Conservation (phyloP, 371 early-diverging fungal species). For the Entomophthora muscae region DNA sequence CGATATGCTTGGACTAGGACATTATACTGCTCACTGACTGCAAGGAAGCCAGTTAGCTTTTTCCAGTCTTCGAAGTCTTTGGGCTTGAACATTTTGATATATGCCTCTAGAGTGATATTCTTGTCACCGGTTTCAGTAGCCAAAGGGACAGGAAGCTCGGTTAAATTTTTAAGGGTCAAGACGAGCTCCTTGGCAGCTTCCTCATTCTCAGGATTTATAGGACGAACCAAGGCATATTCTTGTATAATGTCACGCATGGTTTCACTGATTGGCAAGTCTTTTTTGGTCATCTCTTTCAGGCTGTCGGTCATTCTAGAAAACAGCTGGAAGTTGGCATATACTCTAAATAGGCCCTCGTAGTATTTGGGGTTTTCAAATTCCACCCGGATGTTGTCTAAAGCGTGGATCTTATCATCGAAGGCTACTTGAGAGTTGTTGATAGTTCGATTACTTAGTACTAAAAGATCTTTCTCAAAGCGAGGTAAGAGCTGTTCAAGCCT, state of each 20-base stretch:
- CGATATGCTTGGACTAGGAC: neutral
- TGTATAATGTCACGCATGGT: neutral
- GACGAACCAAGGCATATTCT: neutral
- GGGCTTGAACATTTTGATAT: neutral
- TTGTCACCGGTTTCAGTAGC: neutral
- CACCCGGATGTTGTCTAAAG: neutral
- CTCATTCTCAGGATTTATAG: neutral
- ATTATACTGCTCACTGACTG: neutral
- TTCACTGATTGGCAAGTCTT: neutral
- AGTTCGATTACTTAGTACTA: constrained; percentile 1
- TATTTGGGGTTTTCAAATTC: neutral
- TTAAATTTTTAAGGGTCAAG: neutral
- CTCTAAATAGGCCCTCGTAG: neutral
- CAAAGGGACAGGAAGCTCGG: neutral
- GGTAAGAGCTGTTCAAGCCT: neutral
- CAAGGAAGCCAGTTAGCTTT: neutral
- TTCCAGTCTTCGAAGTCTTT: neutral
- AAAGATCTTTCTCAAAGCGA: neutral
- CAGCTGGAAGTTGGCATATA: constrained; percentile 3
- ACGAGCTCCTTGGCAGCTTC: neutral
- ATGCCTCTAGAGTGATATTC: neutral
- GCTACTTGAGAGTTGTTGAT: neutral
- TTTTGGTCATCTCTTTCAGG: neutral
- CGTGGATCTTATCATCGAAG: constrained; percentile 2
- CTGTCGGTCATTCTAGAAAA: neutral